Percentiles rank a stretch among this genome's conserved stretches.
These are phyloP conservation scores for Alternaria hordeiaustralica DNA, from an alignment of 2,329 filamentous ascomycete genomes.

Conservation along the genomic window DNA sequence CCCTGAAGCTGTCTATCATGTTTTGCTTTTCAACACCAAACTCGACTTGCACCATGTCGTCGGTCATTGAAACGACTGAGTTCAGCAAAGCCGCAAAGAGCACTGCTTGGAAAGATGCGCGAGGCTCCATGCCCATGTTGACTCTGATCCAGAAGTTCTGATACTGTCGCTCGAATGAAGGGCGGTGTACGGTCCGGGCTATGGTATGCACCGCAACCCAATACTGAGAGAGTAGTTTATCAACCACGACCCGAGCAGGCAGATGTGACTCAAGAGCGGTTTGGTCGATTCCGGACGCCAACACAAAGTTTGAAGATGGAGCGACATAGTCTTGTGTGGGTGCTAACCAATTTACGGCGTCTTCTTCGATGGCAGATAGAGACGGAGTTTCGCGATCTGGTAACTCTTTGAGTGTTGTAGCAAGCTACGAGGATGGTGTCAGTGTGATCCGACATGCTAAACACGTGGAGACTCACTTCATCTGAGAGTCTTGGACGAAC, in stretches of 20 bases:
- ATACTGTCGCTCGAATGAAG: constrained; percentile 71
- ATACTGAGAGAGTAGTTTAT: constrained; percentile 71
- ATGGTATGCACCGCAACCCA: constrained; percentile 72
- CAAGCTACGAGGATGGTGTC: constrained; percentile 28
- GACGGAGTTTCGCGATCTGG: constrained; percentile 20
- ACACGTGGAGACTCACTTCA: constrained; percentile 60
- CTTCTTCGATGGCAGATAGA: constrained; percentile 18
- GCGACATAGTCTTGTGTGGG: constrained; percentile 72
- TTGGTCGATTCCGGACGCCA: constrained; percentile 58
- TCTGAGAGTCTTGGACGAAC: constrained; percentile 73
- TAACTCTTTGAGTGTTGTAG: constrained; percentile 38
- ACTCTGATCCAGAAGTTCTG: constrained; percentile 70
- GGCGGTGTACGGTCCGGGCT: constrained; percentile 70
- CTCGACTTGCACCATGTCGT: constrained; percentile 58
- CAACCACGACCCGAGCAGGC: constrained; percentile 63
- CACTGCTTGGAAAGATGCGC: constrained; percentile 69
- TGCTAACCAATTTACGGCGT: constrained; percentile 60
- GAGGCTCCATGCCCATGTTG: constrained; percentile 65
- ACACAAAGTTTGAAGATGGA: constrained; percentile 71
- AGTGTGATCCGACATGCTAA: not conserved
- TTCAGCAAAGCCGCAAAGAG: constrained; percentile 74
- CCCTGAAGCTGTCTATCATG: constrained; percentile 61
- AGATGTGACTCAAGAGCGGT: constrained; percentile 64
- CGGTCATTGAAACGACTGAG: constrained; percentile 70
- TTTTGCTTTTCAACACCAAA: constrained; percentile 64